A percentile compares a stretch with the other conserved stretches of the same genome.
Conservation (phyloP, 805 yeast genomes). For the Barnettozyma siamensis region DNA sequence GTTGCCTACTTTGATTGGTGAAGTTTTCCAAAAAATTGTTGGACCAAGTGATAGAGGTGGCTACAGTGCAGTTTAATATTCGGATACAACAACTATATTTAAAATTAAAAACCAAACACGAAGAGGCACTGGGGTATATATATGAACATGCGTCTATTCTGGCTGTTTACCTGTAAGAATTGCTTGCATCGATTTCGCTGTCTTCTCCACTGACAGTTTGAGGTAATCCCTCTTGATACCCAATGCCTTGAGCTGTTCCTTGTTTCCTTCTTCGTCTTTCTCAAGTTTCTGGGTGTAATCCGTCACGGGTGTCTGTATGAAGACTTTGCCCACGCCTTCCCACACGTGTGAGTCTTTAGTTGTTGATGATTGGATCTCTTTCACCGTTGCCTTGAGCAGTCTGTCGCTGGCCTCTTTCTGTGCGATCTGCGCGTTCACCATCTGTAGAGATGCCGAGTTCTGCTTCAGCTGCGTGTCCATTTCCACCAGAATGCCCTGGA, state of each 20-base stretch:
- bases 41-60: conserved; percentile 72
- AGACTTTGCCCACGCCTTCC: conserved; percentile 82
- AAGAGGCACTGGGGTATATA: neutral
- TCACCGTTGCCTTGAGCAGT: conserved; percentile 5
- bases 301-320: conserved; percentile 39
- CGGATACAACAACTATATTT: too few species aligned
- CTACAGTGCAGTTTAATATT: conserved; percentile 68
- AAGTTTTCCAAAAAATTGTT: conserved; percentile 59
- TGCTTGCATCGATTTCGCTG: conserved; percentile 56
- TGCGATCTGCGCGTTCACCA: conserved; percentile 41
- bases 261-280: conserved; percentile 45
- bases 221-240: conserved; percentile 66
- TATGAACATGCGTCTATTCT: conserved; percentile 1
- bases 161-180: conserved; percentile 18
- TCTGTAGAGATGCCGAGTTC: conserved; percentile 52
- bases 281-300: conserved; percentile 45
- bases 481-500: conserved; percentile 49
- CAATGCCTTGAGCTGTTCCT: conserved; percentile 56
- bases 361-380: conserved; percentile 5
- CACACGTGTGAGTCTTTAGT: conserved; percentile 47
- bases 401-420: conserved; percentile 10
- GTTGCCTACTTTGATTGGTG: conserved; percentile 60
- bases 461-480: conserved; percentile 60
- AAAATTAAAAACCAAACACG: neutral
- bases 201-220: conserved; percentile 71